Base-by-base conservation (phyloP, 2,329 filamentous ascomycete species). In the Peltaster fructicola region DNA sequence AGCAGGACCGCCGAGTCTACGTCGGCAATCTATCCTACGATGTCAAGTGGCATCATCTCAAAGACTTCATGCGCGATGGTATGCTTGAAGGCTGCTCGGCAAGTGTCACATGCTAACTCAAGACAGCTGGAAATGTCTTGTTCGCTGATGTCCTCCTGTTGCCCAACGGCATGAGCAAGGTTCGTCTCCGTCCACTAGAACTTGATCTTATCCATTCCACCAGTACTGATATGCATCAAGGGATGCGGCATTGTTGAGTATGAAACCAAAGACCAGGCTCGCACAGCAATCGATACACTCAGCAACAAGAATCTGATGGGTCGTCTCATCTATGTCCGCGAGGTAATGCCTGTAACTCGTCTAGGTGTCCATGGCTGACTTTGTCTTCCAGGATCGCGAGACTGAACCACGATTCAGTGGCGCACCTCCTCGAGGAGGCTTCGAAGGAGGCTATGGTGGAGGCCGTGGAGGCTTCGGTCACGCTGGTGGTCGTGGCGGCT, bases 161-260 rank as follows among this genome's bases (percentile, higher is more conserved):
- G 75, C 88, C 88, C 52, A 98, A 98, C 70, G 88, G 88, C 84
- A 98, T 98, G 88, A 95, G 85, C 80, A 98, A 98, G 85, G 85
- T 95, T 84, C 81, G 80, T n/a, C n/a, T n/a, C n/a, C n/a, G n/a
- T n/a, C n/a, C n/a, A n/a, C n/a, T n/a, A n/a, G n/a, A n/a, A n/a
- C n/a, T n/a, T n/a, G n/a, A n/a, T n/a, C n/a, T n/a, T n/a, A 18
- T 8, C 17, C n/a, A 18, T 18, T 18, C n/a, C n/a, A n/a, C n/a
- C n/a, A n/a, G n/a, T n/a, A n/a, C n/a, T n/a, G n/a, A n/a, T n/a
- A n/a, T 23, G 24, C 20, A 26, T 30, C 23, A 20, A 30, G 27
- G 30, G 30, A 23, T 32, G 30, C 24, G 30, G 85, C 65, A 98
- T 98, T 80, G 88, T 98, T 75, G 88, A 98, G 76, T 98, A 98